Percentiles rank a stretch among this genome's conserved stretches.
Conservation (phyloP, 352 stramenopile species). For the Phytophthora foliorum region DNA sequence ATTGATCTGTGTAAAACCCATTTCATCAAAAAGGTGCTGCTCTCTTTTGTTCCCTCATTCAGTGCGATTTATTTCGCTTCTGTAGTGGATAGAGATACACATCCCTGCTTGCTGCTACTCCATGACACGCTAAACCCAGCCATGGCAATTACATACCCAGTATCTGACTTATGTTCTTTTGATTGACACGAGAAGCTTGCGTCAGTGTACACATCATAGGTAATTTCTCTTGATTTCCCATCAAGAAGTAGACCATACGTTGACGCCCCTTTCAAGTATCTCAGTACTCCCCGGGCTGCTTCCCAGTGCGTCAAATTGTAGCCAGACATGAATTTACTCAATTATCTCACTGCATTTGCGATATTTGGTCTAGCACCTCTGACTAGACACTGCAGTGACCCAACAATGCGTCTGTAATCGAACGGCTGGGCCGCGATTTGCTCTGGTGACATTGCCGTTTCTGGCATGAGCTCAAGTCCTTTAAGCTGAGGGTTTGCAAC, state of each 20-base stretch:
- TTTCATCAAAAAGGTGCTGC: not conserved
- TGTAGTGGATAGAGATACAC: not conserved
- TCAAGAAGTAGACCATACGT: too few species aligned
- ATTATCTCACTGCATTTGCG: too few species aligned
- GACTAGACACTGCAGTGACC: too few species aligned
- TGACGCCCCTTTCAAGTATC: too few species aligned
- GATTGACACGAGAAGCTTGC: slow-evolving; percentile 1
- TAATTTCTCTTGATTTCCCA: too few species aligned
- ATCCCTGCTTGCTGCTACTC: slow-evolving; percentile 6
- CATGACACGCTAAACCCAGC: not conserved
- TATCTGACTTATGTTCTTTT: slow-evolving; percentile 5
- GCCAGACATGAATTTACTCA: too few species aligned
- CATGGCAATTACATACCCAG: slow-evolving; percentile 2
- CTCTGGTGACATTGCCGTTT: not conserved
- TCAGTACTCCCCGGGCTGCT: too few species aligned
- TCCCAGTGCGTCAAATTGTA: too few species aligned
- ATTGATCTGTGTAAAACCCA: not conserved
- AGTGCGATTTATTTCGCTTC: not conserved
- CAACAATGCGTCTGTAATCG: slow-evolving; percentile 22
- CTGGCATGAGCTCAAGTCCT: not conserved
- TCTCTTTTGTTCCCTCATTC: slow-evolving; percentile 1
- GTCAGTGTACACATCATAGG: too few species aligned
- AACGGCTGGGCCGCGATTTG: slow-evolving; percentile 25
- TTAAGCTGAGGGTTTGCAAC: not conserved
- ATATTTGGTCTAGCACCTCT: too few species aligned